Evolutionary conservation across 805 yeast genomes (phyloP), one percentile per base, ranked within the genome.

Genomic region (Candida easanensis): DNA sequence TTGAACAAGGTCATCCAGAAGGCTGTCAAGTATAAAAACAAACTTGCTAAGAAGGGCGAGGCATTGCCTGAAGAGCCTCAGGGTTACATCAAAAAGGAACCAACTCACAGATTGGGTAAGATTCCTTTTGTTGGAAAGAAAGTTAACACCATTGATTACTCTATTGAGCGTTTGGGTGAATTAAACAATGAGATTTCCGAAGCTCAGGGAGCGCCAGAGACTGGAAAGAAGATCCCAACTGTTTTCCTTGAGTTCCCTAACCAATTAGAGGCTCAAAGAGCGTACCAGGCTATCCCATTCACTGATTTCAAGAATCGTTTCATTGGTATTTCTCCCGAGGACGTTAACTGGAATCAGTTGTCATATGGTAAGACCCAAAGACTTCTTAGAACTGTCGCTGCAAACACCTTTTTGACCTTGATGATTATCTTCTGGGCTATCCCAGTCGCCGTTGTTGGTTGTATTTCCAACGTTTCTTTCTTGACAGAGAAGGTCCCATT

Each of bases 371-470:
- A 79, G 62, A 66, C 67, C 48, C 74, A 73, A 57, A 79, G 96
- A 63, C 61, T 73, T 34, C 49, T 75, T 18, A 83, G 80, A 68
- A 73, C 71, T 45, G 44, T 76, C 19, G 67, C 75, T 41, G 91
- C 95, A 2, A 72, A 70, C 42, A 70, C 86, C 14, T 68, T 88
- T 38, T 71, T 85, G 57, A 79, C 85, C 20, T 56, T 78, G 45
- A 69, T 83, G 64, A 80, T 91, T 48, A 77, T 91, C 37, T 88
- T 89, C 67, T 91, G 98, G 98, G 82, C 96, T 33, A 81, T 91
- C 55, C 99, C 99, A 9, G 97, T 91, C 31, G 96, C 97, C n/a
- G 89, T 88, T 57, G 96, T 91, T 39, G 98, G 98, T 77, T 76
- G 80, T 54, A 83, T 93, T 51, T 91, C 98, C 19, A 93, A 91